Evolutionary conservation across 1,284 basidiomycete species (phyloP), one percentile per base, ranked within the genome.

Genomic region (Sporisorium scitamineum): DNA sequence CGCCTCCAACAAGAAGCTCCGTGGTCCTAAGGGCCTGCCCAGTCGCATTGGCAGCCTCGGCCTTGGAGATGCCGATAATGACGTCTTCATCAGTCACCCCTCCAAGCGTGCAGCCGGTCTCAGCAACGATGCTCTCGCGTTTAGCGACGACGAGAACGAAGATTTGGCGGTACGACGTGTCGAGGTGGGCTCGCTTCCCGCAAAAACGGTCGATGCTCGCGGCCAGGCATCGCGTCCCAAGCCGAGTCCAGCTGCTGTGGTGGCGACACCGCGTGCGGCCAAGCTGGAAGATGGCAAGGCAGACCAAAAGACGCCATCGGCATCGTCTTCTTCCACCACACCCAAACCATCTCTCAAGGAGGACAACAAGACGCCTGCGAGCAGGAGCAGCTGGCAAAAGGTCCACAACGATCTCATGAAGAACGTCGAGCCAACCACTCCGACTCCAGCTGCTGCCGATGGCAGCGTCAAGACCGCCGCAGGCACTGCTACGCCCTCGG

Each of bases 401-500:
- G 74, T 81, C 11, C 78, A 81, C 59, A 64, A 51, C 32, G 69
- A 69, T 44, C 65, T 80, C 24, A 47, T 70, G 54, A 68, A 78
- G 70, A 72, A 72, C 24, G 74, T 73, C 32, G 62, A 70, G 63
- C 62, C 67, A 2, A 26, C 66, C 16, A 76, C 68, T 8, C 63
- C 73, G 5, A 61, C 60, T 10, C 61, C 63, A 7, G 61, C 50
- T 29, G 55, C 61, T 55, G 51, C 50, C 39, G 58, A 56, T 22
- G 42, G 50, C 26, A 50, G 55, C 16, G 48, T 59, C 58, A 69
- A 69, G 54, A 61, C 64, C 7, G 67, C 61, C 0, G 47, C 60
- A 4, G 51, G 58, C 31, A 66, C 37, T 22, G 54, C 67, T 1
- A 57, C 63, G 5, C 73, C 68, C 2, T 54, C 76, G 3, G 58